These are phyloP conservation scores for Cetraspora pellucida DNA, from an alignment of 192 early-diverging fungal species.

Conservation along the genomic window DNA sequence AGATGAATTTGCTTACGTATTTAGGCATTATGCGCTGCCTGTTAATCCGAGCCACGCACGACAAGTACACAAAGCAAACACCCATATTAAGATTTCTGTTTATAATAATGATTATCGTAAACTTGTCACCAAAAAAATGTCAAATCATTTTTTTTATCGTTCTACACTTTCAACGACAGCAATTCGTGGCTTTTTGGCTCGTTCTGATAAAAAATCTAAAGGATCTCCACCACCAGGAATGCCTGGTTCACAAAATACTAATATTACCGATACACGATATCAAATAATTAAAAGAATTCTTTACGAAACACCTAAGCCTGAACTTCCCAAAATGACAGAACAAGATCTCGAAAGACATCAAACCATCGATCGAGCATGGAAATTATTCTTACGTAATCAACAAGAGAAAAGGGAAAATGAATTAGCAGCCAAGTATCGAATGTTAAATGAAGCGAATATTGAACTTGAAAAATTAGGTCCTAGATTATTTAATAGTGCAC, in stretches of 20 bases:
- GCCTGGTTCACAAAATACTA: not conserved
- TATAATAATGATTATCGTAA: too few relatives aligned
- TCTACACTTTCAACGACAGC: not conserved
- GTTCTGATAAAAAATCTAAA: not conserved
- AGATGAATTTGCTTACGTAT: too few relatives aligned
- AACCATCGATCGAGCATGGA: constrained; percentile 74
- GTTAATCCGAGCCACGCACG: too few relatives aligned
- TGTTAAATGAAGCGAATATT: constrained; percentile 66
- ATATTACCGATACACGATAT: constrained; percentile 55
- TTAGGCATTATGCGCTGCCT: too few relatives aligned
- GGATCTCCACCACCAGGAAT: not conserved
- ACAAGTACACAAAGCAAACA: too few relatives aligned
- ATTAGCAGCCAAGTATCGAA: constrained; percentile 59
- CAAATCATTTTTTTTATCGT: not conserved
- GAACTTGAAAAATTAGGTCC: constrained; percentile 63
- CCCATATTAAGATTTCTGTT: too few relatives aligned
- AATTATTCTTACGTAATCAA: constrained; percentile 53
- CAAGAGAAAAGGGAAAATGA: constrained; percentile 49
- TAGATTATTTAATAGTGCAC: constrained; percentile 65
- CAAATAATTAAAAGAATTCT: constrained; percentile 74
- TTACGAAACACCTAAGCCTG: constrained; percentile 54
- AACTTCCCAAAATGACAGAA: constrained; percentile 50
- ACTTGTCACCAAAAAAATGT: too few relatives aligned
- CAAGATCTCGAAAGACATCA: constrained; percentile 67
- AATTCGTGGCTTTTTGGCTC: not conserved